Evolutionary conservation across 2,329 filamentous ascomycete species (phyloP).

Genomic region (Balansia obtecta): DNA sequence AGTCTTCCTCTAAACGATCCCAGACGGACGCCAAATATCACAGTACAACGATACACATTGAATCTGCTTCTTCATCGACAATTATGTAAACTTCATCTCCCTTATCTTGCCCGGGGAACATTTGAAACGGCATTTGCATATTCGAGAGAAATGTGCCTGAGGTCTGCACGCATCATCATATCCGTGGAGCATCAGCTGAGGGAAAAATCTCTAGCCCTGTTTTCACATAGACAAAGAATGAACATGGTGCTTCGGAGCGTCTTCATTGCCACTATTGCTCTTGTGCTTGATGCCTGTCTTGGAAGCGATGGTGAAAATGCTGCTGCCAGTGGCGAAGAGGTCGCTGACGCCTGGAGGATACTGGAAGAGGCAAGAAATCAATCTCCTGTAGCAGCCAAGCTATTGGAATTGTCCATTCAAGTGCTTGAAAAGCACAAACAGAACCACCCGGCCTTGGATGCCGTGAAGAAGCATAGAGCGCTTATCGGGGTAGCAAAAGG

Average conservation of each 20-base stretch:
- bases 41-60: conserved; percentile 21
- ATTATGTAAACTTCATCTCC: conserved; percentile 23
- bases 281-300: conserved; percentile 22
- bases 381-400: conserved; percentile 15
- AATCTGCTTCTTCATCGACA: conserved; percentile 21
- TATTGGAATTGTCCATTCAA: conserved; percentile 15
- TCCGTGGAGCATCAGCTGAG: conserved; percentile 18
- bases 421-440: conserved; percentile 21
- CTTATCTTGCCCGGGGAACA: conserved; percentile 21
- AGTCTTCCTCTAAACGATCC: conserved; percentile 13
- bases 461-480: conserved; percentile 9
- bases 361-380: conserved; percentile 17
- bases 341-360: conserved; percentile 22
- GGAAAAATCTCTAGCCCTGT: conserved; percentile 15
- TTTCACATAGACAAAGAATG: conserved; percentile 16
- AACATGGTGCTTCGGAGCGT: conserved; percentile 20
- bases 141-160: conserved; percentile 20
- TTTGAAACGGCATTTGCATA: conserved; percentile 20
- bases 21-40: conserved; percentile 13
- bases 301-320: conserved; percentile 11
- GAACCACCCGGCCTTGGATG: conserved; percentile 12
- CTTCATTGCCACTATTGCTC: conserved; percentile 21
- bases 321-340: conserved; percentile 13
- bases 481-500: background rate
- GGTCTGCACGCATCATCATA: conserved; percentile 19